Conservation (phyloP, 345 rosid species). For the Odontarrhena argentea region DNA sequence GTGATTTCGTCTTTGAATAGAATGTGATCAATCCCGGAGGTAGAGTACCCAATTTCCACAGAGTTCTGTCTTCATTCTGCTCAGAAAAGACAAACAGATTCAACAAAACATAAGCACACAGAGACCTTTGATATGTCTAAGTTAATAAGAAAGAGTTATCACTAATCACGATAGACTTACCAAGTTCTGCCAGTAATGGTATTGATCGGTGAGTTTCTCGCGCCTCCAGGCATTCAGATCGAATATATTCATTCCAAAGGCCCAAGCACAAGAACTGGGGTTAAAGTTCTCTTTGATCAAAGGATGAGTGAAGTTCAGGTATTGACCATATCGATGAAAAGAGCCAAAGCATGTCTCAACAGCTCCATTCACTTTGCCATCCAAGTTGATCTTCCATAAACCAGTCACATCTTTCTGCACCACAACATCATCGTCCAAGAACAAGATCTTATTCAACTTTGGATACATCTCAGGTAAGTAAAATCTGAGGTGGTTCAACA, state of each 20-base stretch:
- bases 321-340: constrained; percentile 76
- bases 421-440: constrained; percentile 91
- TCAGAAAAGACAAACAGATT: background rate
- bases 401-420: constrained; percentile 91
- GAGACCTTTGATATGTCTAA: background rate
- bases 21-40: constrained; percentile 90
- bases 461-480: constrained; percentile 94
- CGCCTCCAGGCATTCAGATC: constrained; percentile 93
- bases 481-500: constrained; percentile 82
- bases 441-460: constrained; percentile 72
- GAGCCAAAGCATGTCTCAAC: constrained; percentile 93
- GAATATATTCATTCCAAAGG: constrained; percentile 88
- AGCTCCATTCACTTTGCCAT: constrained; percentile 94
- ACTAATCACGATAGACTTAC: constrained; percentile 37
- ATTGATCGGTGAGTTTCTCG: constrained; percentile 56
- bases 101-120: constrained; percentile 14
- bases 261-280: constrained; percentile 92
- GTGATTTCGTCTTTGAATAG: constrained; percentile 75
- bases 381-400: constrained; percentile 80
- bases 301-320: constrained; percentile 76
- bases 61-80: constrained; percentile 70
- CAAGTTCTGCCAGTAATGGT: constrained; percentile 73
- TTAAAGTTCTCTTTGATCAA: constrained; percentile 68
- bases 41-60: constrained; percentile 77
- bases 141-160: background rate